Evolutionary conservation across 2,329 filamentous ascomycete genomes (phyloP), one percentile per base, ranked within the genome.

Genomic region (Sarocladium kiliense): DNA sequence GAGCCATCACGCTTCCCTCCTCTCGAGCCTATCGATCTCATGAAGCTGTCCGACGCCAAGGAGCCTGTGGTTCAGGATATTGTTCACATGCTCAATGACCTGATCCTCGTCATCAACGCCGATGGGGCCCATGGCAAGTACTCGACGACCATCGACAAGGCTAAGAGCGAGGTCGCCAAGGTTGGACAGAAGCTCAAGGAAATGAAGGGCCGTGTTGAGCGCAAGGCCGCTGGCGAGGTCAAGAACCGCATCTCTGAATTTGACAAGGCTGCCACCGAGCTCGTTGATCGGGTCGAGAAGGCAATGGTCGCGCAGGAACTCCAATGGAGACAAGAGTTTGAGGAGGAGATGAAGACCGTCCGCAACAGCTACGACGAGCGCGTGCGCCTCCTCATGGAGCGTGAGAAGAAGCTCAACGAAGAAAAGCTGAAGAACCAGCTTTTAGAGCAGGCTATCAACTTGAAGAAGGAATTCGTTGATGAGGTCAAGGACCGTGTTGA

Each of bases 71-170:
- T 97, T 21, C 91, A 97, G 72, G 91, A 97, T 65, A 79, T 99
- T 5, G 91, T 96, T 57, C 93, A 90, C 75, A 93, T 96, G 74
- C 81, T 99, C 64, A 99, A 99, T 74, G 91, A 96, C 71, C 87
- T 99, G 64, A 96, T 99, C 67, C 86, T 89, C 9, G 90, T 95
- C 47, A 86, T 97, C 68, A 96, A 97, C 70, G 88, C 89, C 56
- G 93, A 96, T 68, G 84, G 87, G 58, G 84, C 89, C 56, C 83
- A 87, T 59, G 80, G 80, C 62, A 91, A 88, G 70, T 96, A 94
- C 73, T 85, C 84, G 54, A 80, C 82, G 2, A 87, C 91, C 1
- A 85, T 99, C 57, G 77, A 81, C 62, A 92, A 94, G 77, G 92
- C 93, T 59, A 97, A 97, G 79, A 77, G 80, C 54, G 88, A 96